These are phyloP conservation scores for Hyphopichia wangnamkhiaoensis DNA, from an alignment of 1,139 yeast genomes.

Conservation along the genomic window DNA sequence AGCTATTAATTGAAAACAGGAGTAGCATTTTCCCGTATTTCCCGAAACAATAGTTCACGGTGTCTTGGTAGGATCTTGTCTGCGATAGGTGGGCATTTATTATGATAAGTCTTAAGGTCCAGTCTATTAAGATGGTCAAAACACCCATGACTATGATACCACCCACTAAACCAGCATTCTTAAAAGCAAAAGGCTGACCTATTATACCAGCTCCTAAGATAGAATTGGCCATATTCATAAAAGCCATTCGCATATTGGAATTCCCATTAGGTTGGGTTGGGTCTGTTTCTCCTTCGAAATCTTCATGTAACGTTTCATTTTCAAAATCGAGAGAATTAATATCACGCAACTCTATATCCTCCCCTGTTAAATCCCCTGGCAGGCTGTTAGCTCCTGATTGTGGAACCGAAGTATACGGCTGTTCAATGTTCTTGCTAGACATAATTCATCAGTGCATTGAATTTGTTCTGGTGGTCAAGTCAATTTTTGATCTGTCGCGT, in stretches of 20 bases:
- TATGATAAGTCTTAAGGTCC: conserved; percentile 83
- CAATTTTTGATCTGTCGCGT: too few relatives aligned
- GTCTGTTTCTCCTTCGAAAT: conserved; percentile 10
- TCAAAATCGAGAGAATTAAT: conserved; percentile 21
- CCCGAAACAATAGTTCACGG: conserved; percentile 82
- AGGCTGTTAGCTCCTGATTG: neutral
- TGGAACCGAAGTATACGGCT: neutral
- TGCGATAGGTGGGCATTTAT: conserved; percentile 78
- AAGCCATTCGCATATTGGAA: conserved; percentile 78
- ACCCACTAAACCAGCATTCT: conserved; percentile 75
- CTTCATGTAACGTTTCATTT: conserved; percentile 6
- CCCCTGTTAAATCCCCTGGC: conserved; percentile 11
- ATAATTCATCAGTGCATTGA: too few relatives aligned
- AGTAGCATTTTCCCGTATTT: conserved; percentile 65
- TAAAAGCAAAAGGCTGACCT: conserved; percentile 89
- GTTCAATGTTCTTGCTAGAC: too few relatives aligned
- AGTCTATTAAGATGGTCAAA: conserved; percentile 75
- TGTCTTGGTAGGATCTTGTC: conserved; percentile 79
- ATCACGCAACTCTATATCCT: conserved; percentile 2
- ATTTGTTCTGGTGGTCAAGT: too few relatives aligned
- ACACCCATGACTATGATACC: conserved; percentile 64
- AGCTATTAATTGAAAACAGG: conserved; percentile 75
- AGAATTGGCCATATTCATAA: conserved; percentile 95
- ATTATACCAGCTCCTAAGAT: conserved; percentile 94
- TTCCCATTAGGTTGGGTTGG: conserved; percentile 22